A percentile compares a stretch with the other conserved stretches of the same genome.
Conservation (phyloP, 2,329 filamentous ascomycete species). For the Escovopsis weberi region DNA sequence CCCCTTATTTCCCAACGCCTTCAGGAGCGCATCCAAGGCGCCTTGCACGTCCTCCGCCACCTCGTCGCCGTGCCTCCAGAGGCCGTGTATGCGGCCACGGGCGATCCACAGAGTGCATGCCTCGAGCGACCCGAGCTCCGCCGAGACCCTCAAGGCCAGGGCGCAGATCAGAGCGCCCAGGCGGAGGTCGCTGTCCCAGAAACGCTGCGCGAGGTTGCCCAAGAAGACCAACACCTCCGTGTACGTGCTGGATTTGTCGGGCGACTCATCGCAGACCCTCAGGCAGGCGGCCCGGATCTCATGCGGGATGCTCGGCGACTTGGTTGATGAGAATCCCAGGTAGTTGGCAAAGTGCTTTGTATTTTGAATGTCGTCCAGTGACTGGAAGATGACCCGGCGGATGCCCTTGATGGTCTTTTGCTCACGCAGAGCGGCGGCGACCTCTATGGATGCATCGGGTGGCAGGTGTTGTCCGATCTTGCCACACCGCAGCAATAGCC, state of each 20-base stretch:
- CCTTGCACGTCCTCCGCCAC: slow-evolving; percentile 10
- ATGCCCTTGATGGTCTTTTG: slow-evolving; percentile 15
- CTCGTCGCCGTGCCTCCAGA: slow-evolving; percentile 7
- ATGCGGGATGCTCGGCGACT: slow-evolving; percentile 7
- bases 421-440: slow-evolving; percentile 9
- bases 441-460: slow-evolving; percentile 4
- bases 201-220: slow-evolving; percentile 24
- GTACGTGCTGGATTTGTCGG: slow-evolving; percentile 1
- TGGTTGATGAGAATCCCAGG: not conserved
- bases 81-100: slow-evolving; percentile 8
- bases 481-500: slow-evolving; percentile 19
- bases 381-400: slow-evolving; percentile 18
- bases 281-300: slow-evolving; percentile 13
- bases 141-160: slow-evolving; percentile 18
- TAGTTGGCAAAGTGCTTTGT: slow-evolving; percentile 8
- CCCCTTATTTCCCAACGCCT: not conserved
- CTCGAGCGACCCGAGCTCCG: slow-evolving; percentile 11
- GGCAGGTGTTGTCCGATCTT: slow-evolving; percentile 1
- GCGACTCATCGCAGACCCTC: slow-evolving; percentile 7
- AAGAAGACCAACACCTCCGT: slow-evolving; percentile 21
- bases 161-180: slow-evolving; percentile 16
- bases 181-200: slow-evolving; percentile 11
- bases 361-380: slow-evolving; percentile 11
- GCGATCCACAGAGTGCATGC: slow-evolving; percentile 13
- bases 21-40: slow-evolving; percentile 9